Conservation (phyloP, 805 yeast species). For the Candida corydali region DNA sequence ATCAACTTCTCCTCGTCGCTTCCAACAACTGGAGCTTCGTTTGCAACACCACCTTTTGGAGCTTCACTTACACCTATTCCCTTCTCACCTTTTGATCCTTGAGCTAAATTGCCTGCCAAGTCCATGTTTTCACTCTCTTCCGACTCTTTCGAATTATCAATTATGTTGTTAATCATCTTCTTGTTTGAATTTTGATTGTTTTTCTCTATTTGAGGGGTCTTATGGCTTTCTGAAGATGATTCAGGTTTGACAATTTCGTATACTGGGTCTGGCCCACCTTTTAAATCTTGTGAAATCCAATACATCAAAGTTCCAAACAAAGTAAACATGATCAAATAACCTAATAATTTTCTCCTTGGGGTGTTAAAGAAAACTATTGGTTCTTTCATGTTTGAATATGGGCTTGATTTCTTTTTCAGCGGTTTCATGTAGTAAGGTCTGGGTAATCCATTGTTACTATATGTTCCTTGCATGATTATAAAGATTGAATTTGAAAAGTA, state of each 20-base stretch:
- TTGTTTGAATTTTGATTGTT: slow-evolving; percentile 11
- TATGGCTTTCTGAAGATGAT: not conserved
- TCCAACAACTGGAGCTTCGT: slow-evolving; percentile 42
- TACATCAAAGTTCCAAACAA: slow-evolving; percentile 32
- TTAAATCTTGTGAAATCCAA: slow-evolving; percentile 35
- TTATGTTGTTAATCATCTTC: slow-evolving; percentile 26
- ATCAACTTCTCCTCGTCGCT: slow-evolving; percentile 30
- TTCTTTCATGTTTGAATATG: slow-evolving; percentile 27
- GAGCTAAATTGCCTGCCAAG: slow-evolving; percentile 36
- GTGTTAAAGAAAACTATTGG: slow-evolving; percentile 29
- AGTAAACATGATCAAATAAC: slow-evolving; percentile 32
- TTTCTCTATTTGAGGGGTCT: slow-evolving; percentile 7
- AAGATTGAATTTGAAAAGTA: too few species aligned
- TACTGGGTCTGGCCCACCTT: slow-evolving; percentile 20
- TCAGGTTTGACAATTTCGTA: slow-evolving; percentile 23
- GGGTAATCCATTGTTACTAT: slow-evolving; percentile 40
- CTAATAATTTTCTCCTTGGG: slow-evolving; percentile 34
- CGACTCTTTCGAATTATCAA: slow-evolving; percentile 24
- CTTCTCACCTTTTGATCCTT: slow-evolving; percentile 35
- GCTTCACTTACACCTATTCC: slow-evolving; percentile 40
- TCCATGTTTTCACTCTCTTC: slow-evolving; percentile 29
- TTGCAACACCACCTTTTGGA: slow-evolving; percentile 45
- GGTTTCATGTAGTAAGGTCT: slow-evolving; percentile 47
- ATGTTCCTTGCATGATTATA: slow-evolving; percentile 43
- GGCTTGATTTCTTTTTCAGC: slow-evolving; percentile 25